Evolutionary conservation across 306 rosid species (phyloP).

Genomic region (Trifolium dubium): DNA sequence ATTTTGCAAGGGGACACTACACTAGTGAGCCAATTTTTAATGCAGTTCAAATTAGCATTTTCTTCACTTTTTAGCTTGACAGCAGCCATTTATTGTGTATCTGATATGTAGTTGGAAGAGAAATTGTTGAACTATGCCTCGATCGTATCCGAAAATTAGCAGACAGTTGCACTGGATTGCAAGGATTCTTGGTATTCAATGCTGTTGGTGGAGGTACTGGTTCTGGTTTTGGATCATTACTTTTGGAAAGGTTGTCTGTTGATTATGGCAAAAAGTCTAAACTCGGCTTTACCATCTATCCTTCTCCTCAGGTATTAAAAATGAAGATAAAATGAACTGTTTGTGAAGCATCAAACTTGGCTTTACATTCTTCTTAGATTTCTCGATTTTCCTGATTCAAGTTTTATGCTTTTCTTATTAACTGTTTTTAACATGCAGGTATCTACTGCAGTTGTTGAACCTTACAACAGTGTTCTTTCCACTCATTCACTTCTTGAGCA

Average conservation of each 20-base stretch:
- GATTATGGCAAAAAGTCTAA: constrained; percentile 80
- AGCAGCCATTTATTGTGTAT: constrained; percentile 34
- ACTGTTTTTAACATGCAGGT: constrained; percentile 50
- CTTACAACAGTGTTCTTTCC: constrained; percentile 85
- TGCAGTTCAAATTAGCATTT: constrained; percentile 18
- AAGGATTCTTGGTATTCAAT: constrained; percentile 75
- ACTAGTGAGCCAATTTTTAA: constrained; percentile 54
- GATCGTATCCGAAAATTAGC: constrained; percentile 75
- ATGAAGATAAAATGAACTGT: neutral
- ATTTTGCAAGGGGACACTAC: constrained; percentile 80
- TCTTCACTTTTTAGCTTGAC: constrained; percentile 23
- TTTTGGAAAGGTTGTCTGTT: constrained; percentile 73
- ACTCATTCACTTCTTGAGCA: constrained; percentile 83
- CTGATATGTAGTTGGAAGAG: constrained; percentile 70
- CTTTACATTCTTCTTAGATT: neutral
- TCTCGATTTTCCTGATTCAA: constrained; percentile 3
- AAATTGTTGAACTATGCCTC: constrained; percentile 74
- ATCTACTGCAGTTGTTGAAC: constrained; percentile 87
- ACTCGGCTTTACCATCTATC: constrained; percentile 74
- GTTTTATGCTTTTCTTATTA: neutral
- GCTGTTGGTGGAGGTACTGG: constrained; percentile 94
- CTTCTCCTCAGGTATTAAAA: constrained; percentile 73
- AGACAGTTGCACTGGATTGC: constrained; percentile 81
- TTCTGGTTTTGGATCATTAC: constrained; percentile 77
- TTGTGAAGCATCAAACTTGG: constrained; percentile 20